phyloP scores from a whole-genome alignment of 2,329 filamentous ascomycete species.

The Mycosphaerella arachidis region DNA sequence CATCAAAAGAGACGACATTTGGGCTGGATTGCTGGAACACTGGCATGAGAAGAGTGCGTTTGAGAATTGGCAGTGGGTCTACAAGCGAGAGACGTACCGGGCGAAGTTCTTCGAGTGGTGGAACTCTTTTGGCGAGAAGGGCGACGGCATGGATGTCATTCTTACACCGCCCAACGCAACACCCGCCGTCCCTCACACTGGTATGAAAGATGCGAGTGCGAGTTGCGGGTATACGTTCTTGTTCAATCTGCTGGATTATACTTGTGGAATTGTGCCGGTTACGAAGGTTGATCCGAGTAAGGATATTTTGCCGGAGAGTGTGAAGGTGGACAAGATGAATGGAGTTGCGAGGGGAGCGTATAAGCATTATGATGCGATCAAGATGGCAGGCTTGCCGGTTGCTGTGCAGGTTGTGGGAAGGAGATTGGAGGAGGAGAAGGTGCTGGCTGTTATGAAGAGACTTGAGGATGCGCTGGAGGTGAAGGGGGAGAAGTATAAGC shows the following conservation, averaged over 20 bases:
- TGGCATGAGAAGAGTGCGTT: slow-evolving; percentile 70
- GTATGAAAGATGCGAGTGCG: slow-evolving; percentile 78
- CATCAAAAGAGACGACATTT: slow-evolving; percentile 67
- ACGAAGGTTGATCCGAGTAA: slow-evolving; percentile 71
- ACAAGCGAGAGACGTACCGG: slow-evolving; percentile 71
- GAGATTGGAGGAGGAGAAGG: slow-evolving; percentile 81
- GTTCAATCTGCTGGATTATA: slow-evolving; percentile 89
- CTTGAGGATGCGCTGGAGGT: slow-evolving; percentile 69
- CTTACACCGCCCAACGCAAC: slow-evolving; percentile 84
- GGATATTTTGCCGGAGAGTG: slow-evolving; percentile 61
- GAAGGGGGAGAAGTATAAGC: slow-evolving; percentile 47
- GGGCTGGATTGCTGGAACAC: slow-evolving; percentile 69
- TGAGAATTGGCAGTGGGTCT: slow-evolving; percentile 79
- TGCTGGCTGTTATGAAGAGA: slow-evolving; percentile 72
- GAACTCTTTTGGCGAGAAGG: slow-evolving; percentile 53
- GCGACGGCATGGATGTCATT: slow-evolving; percentile 63
- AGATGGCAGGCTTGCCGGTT: slow-evolving; percentile 84
- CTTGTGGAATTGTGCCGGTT: slow-evolving; percentile 75
- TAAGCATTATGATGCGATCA: slow-evolving; percentile 73
- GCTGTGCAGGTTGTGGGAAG: slow-evolving; percentile 79
- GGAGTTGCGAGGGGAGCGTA: slow-evolving; percentile 78
- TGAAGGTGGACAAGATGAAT: slow-evolving; percentile 63
- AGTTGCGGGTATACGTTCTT: slow-evolving; percentile 91
- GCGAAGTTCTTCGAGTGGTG: slow-evolving; percentile 81
- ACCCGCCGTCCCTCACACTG: slow-evolving; percentile 79